Conservation (phyloP, 345 rosid species). For the Rhodamnia rubescens region DNA sequence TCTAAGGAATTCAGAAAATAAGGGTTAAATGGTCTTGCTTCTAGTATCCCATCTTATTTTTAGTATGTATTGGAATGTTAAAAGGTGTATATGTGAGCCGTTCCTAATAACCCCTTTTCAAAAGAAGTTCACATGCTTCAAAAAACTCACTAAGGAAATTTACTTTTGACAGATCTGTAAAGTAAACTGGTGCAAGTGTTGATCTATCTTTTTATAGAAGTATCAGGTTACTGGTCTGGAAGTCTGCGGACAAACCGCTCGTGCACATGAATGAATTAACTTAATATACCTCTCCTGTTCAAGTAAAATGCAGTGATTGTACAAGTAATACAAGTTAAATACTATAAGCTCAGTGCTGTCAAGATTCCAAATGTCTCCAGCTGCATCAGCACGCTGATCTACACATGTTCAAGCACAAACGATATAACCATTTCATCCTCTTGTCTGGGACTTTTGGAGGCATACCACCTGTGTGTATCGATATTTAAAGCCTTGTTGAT, state of each 20-base stretch:
- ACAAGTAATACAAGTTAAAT: background rate
- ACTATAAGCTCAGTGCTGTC: background rate
- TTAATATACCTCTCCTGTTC: background rate
- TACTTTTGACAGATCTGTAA: background rate
- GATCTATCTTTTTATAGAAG: background rate
- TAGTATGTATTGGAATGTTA: background rate
- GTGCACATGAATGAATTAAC: background rate
- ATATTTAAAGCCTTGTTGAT: background rate
- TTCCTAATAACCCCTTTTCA: background rate
- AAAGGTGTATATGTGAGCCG: background rate
- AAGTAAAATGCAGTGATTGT: background rate
- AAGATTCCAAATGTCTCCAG: background rate
- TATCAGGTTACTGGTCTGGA: background rate
- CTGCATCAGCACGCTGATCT: background rate
- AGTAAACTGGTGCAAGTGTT: background rate
- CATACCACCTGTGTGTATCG: background rate
- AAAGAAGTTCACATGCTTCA: background rate
- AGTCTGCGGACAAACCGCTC: background rate
- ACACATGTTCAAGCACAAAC: background rate
- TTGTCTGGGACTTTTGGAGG: background rate
- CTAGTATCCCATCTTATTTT: background rate
- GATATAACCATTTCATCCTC: background rate
- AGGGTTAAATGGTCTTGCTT: background rate
- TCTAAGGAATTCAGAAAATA: background rate
- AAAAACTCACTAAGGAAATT: background rate